phyloP scores from a whole-genome alignment of 768 basidiomycete genomes.

The Lactifluus rugatus region DNA sequence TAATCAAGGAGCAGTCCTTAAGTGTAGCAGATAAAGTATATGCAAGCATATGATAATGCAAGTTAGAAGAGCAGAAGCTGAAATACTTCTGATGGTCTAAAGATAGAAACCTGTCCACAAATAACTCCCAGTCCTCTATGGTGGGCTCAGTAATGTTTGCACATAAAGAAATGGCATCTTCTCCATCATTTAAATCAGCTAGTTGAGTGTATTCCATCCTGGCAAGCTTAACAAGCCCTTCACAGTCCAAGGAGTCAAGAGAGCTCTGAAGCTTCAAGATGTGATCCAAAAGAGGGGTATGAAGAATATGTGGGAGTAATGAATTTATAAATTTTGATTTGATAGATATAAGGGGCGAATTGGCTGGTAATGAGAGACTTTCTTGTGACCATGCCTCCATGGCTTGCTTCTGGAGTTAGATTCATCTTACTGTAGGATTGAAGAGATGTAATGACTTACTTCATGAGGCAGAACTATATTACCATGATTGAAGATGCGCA shows the following conservation, averaged over 20 bases:
- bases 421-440: background rate
- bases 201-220: background rate
- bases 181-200: background rate
- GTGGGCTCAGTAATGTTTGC: slow-evolving; percentile 37
- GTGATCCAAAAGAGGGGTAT: slow-evolving; percentile 26
- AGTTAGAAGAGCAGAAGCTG: slow-evolving; percentile 32
- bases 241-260: slow-evolving; percentile 16
- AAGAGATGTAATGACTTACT: slow-evolving; percentile 32
- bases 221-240: slow-evolving; percentile 12
- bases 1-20: slow-evolving; percentile 87
- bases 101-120: slow-evolving; percentile 45
- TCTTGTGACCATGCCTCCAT: slow-evolving; percentile 13
- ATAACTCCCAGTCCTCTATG: slow-evolving; percentile 54
- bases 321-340: slow-evolving; percentile 43
- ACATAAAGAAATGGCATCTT: background rate
- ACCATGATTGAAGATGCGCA: slow-evolving; percentile 70
- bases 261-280: slow-evolving; percentile 11
- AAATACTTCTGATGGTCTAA: slow-evolving; percentile 30
- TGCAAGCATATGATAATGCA: slow-evolving; percentile 58
- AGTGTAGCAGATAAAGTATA: slow-evolving; percentile 87
- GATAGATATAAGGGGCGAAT: slow-evolving; percentile 20
- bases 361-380: background rate
- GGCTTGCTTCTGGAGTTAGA: slow-evolving; percentile 1
- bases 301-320: slow-evolving; percentile 39
- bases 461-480: slow-evolving; percentile 45